These are phyloP conservation scores for Kentomonas sorsogonicus DNA, from an alignment of 208 protist species.

Conservation along the genomic window DNA sequence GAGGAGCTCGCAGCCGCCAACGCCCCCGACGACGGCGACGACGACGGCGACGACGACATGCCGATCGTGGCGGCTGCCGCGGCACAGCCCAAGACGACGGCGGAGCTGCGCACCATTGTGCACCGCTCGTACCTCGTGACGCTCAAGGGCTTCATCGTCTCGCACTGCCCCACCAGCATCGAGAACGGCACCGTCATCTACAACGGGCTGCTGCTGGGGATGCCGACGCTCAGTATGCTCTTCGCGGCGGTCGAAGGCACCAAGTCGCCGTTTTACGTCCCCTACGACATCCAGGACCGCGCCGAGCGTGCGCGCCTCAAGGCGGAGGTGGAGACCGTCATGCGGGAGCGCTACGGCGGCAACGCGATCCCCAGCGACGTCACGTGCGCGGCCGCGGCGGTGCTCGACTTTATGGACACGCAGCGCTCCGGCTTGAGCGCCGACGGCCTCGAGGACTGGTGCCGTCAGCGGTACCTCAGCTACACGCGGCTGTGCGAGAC, in stretches of 20 bases:
- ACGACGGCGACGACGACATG: slow-evolving; percentile 13
- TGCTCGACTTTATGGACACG: slow-evolving; percentile 76
- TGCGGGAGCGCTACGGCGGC: slow-evolving; percentile 51
- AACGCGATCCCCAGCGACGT: slow-evolving; percentile 56
- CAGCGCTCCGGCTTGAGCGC: slow-evolving; percentile 69
- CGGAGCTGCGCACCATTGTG: neutral
- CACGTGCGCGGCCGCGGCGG: slow-evolving; percentile 41
- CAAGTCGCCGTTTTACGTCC: slow-evolving; percentile 62
- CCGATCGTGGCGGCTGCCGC: slow-evolving; percentile 2
- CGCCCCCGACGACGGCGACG: neutral
- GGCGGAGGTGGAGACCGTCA: slow-evolving; percentile 30
- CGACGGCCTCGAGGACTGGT: slow-evolving; percentile 71
- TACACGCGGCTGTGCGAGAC: slow-evolving; percentile 56
- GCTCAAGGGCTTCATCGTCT: slow-evolving; percentile 60
- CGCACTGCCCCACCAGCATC: slow-evolving; percentile 49
- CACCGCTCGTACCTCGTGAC: slow-evolving; percentile 52
- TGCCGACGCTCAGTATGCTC: slow-evolving; percentile 62
- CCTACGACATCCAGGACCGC: slow-evolving; percentile 49
- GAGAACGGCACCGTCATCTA: slow-evolving; percentile 58
- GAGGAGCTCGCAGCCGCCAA: slow-evolving; percentile 12
- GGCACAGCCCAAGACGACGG: slow-evolving; percentile 1
- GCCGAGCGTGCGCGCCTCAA: slow-evolving; percentile 18
- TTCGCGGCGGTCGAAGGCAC: slow-evolving; percentile 53
- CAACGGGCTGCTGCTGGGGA: slow-evolving; percentile 62
- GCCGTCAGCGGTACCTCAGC: slow-evolving; percentile 53